Percentiles rank a stretch among this genome's conserved stretches.
These are phyloP conservation scores for Euphorbia celastroides DNA, from an alignment of 441 rosid genomes.

Conservation along the genomic window DNA sequence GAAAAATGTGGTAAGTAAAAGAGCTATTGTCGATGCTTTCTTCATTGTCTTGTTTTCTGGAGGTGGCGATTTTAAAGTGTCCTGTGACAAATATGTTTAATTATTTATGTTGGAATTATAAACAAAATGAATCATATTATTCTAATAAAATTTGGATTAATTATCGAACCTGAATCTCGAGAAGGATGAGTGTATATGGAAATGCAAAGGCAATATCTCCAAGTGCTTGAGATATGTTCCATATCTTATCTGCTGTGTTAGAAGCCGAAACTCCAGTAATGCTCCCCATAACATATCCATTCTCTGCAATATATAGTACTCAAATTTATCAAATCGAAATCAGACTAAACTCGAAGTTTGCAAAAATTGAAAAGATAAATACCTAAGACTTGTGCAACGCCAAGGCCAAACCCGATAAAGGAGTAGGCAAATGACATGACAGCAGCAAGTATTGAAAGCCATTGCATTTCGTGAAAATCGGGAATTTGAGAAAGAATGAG, in stretches of 20 bases:
- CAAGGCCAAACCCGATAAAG: slow-evolving; percentile 52
- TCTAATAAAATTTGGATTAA: too few species aligned
- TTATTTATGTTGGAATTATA: too few species aligned
- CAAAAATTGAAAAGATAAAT: not conserved
- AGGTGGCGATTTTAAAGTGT: too few species aligned
- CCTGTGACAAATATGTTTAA: too few species aligned
- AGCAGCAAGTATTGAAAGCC: slow-evolving; percentile 55
- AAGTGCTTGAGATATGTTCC: slow-evolving; percentile 40
- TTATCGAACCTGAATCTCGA: slow-evolving; percentile 46
- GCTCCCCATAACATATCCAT: slow-evolving; percentile 38
- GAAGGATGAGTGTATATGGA: slow-evolving; percentile 35
- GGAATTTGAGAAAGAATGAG: slow-evolving; percentile 53
- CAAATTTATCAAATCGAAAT: too few species aligned
- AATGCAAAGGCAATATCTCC: slow-evolving; percentile 47
- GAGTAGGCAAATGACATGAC: slow-evolving; percentile 62
- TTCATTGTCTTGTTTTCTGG: slow-evolving; percentile 81
- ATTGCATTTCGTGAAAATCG: slow-evolving; percentile 46
- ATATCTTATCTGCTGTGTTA: slow-evolving; percentile 26
- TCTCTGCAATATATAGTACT: slow-evolving; percentile 17
- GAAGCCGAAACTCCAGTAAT: slow-evolving; percentile 33
- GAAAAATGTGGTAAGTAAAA: slow-evolving; percentile 55
- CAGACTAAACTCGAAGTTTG: not conserved
- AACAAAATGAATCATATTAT: too few species aligned
- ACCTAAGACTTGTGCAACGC: slow-evolving; percentile 52
- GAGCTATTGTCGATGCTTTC: slow-evolving; percentile 46